phyloP scores from a whole-genome alignment of 2,329 filamentous ascomycete species.

The Aspergillus awamori region DNA sequence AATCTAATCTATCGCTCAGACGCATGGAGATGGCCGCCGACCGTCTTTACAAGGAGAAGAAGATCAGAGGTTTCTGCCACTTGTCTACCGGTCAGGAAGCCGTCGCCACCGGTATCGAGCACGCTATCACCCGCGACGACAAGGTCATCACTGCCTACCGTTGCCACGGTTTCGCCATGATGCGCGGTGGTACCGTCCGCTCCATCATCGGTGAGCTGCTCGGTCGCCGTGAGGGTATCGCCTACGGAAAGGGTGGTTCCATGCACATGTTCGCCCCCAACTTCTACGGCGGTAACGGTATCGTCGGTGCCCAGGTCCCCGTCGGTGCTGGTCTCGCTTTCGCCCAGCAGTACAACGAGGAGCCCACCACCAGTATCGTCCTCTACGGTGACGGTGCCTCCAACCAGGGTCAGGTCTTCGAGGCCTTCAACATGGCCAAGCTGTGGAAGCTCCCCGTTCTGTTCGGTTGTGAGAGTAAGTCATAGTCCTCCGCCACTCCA shows the following conservation, averaged over 20 bases:
- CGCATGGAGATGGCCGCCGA: constrained; percentile 99
- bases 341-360: constrained; percentile 88
- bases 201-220: constrained; percentile 96
- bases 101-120: constrained; percentile 94
- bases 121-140: constrained; percentile 87
- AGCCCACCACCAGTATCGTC: constrained; percentile 82
- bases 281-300: constrained; percentile 99
- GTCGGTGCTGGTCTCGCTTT: constrained; percentile 96
- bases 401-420: constrained; percentile 99
- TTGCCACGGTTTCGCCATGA: constrained; percentile 97
- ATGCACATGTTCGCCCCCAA: constrained; percentile 99
- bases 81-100: constrained; percentile 97
- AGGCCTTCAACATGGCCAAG: constrained; percentile 99
- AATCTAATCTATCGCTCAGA: constrained; percentile 50
- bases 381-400: constrained; percentile 97
- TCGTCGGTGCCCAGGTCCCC: constrained; percentile 96
- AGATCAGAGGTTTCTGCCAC: constrained; percentile 99
- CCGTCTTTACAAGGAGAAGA: constrained; percentile 99
- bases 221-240: constrained; percentile 92
- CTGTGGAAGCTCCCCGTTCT: constrained; percentile 95
- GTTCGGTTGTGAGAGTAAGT: constrained; percentile 97
- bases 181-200: constrained; percentile 88
- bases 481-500: not conserved
- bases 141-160: constrained; percentile 97
- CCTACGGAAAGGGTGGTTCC: constrained; percentile 97